Evolutionary conservation across 1,284 basidiomycete genomes (phyloP).

Genomic region (Pholiota adiposa): DNA sequence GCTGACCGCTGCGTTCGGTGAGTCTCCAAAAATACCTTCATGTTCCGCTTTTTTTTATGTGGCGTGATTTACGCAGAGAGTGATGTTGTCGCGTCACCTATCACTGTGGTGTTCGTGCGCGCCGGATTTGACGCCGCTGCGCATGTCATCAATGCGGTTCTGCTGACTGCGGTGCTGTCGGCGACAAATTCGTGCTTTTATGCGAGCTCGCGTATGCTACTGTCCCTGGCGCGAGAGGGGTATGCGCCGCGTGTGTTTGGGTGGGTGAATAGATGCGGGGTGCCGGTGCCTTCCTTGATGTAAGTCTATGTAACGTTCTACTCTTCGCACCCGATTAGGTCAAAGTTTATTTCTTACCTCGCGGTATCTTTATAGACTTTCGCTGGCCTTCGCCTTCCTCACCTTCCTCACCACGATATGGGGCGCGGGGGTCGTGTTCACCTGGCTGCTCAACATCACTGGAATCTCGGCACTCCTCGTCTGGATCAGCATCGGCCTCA

Average conservation of each 20-base stretch:
- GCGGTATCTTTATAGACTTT: not conserved
- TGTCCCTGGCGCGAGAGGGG: conserved; percentile 53
- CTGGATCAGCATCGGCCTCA: conserved; percentile 61
- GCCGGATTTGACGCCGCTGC: conserved; percentile 63
- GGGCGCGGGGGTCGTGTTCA: conserved; percentile 57
- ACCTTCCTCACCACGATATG: conserved; percentile 60
- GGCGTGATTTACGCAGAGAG: conserved; percentile 34
- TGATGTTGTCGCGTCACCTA: conserved; percentile 53
- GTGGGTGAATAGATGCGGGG: conserved; percentile 63
- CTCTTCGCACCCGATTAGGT: not conserved
- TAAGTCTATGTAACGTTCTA: conserved; percentile 31
- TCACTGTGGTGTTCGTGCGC: conserved; percentile 61
- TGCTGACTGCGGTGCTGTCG: conserved; percentile 70
- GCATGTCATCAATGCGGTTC: conserved; percentile 58
- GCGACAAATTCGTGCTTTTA: conserved; percentile 66
- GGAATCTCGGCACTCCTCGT: conserved; percentile 72
- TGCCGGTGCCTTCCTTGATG: conserved; percentile 58
- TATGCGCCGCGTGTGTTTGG: conserved; percentile 52
- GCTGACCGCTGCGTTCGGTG: conserved; percentile 48
- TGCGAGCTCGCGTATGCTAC: conserved; percentile 64
- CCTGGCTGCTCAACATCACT: conserved; percentile 68
- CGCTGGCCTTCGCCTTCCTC: conserved; percentile 49
- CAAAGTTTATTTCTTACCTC: not conserved
- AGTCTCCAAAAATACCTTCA: conserved; percentile 3
- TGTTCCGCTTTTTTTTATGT: not conserved